Base-by-base conservation (phyloP, 2,329 filamentous ascomycete genomes). In the Neonectria magnoliae region DNA sequence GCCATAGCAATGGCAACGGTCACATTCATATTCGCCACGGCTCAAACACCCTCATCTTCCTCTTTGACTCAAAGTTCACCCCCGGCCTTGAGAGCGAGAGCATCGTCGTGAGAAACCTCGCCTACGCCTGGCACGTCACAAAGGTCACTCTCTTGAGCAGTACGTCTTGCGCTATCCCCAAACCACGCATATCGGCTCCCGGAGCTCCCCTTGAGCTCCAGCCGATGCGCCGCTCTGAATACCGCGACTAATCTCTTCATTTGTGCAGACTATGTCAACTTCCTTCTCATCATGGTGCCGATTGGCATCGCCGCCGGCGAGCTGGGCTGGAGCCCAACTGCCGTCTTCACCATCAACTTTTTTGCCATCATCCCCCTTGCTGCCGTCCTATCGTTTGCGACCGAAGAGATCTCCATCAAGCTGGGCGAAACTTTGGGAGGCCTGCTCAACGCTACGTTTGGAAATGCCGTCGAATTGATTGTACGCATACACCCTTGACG, bases 401-500 rank as follows among this genome's bases (percentile, higher is more conserved):
- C 92, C 1, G 92, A 94, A 78, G 91, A 94, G 79, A 87, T 94
- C 64, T 90, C 90, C 3, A 82, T 86, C 14, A 90, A 90, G 75
- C 81, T 94, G 25, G 92, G 92, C 52, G 89, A 93, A 73, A 91
- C 91, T 2, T 78, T 94, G 29, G 92, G 92, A 62, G 92, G 92
- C 18, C 78, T 93, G 66, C 83, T 92, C 65, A 93, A 93, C 76
- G 91, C 91, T 29, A 93, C 91, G 0, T 93, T 93, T 78, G 91
- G 91, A 72, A 94, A 93, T 79, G 91, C 91, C 14, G 91, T 94
- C 56, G 92, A 94, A 77, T 79, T 94, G 68, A 93, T 93, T 81
- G 91, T 91, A 78, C 68, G 85, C 75, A 50, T n/a, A 14, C 29
- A 55, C 42, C 41, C 31, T 27, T 10, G 2, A 8, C n/a, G 18